These are phyloP conservation scores for Ganoderma boninense DNA, from an alignment of 1,284 basidiomycete genomes.

Conservation along the genomic window DNA sequence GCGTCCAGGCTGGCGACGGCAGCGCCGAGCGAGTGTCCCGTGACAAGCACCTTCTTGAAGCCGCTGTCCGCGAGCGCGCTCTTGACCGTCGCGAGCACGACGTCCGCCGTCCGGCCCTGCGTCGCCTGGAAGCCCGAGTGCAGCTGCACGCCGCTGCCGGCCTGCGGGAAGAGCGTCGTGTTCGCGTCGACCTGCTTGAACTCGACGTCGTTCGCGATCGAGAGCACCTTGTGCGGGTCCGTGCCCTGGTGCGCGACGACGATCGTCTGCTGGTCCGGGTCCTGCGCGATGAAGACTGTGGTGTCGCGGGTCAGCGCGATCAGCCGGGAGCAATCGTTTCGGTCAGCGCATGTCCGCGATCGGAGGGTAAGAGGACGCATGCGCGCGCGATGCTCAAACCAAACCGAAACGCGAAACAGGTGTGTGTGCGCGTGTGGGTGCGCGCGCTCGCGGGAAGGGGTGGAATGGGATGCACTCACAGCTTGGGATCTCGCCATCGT, in stretches of 20 bases:
- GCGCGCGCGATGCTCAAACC: not conserved
- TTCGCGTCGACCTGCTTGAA: slow-evolving; percentile 48
- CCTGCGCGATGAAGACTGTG: slow-evolving; percentile 50
- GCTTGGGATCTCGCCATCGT: slow-evolving; percentile 46
- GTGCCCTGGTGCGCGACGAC: slow-evolving; percentile 61
- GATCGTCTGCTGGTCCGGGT: slow-evolving; percentile 47
- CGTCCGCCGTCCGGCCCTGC: slow-evolving; percentile 53
- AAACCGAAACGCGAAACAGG: not conserved
- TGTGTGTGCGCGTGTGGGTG: too few species aligned
- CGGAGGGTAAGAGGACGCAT: not conserved
- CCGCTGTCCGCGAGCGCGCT: slow-evolving; percentile 44
- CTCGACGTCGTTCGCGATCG: slow-evolving; percentile 52
- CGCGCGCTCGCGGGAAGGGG: not conserved
- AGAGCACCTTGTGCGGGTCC: slow-evolving; percentile 49
- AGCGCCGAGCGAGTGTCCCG: slow-evolving; percentile 48
- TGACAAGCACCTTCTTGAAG: slow-evolving; percentile 49
- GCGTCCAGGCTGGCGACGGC: slow-evolving; percentile 56
- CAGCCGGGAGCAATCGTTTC: not conserved
- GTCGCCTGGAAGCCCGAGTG: slow-evolving; percentile 57
- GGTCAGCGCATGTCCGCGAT: not conserved
- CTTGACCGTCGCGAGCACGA: slow-evolving; percentile 49
- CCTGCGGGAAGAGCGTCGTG: slow-evolving; percentile 48
- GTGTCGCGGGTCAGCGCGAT: not conserved
- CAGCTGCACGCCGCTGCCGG: slow-evolving; percentile 42
- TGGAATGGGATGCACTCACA: slow-evolving; percentile 21